A percentile compares a stretch with the other conserved stretches of the same genome.
Evolutionary conservation across 176 grass and related monocot genomes (phyloP).

Genomic region (Triticum timopheevii): DNA sequence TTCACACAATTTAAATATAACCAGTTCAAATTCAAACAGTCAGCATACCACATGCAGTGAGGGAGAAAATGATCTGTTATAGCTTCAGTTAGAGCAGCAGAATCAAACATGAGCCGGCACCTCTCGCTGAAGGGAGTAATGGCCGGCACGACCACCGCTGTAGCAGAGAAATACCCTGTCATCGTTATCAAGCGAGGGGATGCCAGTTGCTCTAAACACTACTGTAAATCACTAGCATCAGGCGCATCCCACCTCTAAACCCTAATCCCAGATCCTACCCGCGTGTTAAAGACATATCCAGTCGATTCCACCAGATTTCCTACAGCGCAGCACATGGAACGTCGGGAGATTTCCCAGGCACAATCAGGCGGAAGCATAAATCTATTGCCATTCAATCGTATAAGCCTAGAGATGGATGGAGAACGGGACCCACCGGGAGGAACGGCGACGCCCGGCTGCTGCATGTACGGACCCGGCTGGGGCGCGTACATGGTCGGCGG

Average conservation of each 20-base stretch:
- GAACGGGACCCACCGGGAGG: slow-evolving; percentile 51
- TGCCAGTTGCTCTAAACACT: slow-evolving; percentile 53
- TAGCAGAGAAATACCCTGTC: slow-evolving; percentile 68
- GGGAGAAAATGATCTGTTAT: slow-evolving; percentile 53
- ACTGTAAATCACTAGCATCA: slow-evolving; percentile 31
- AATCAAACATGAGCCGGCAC: slow-evolving; percentile 51
- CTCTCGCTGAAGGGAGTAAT: slow-evolving; percentile 44
- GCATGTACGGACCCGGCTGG: slow-evolving; percentile 38
- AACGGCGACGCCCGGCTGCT: slow-evolving; percentile 32
- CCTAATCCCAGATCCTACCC: not conserved
- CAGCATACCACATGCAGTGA: slow-evolving; percentile 62
- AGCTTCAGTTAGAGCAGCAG: slow-evolving; percentile 58
- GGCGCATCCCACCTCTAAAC: slow-evolving; percentile 3
- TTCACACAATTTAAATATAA: slow-evolving; percentile 47
- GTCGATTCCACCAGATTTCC: slow-evolving; percentile 16
- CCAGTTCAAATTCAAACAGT: slow-evolving; percentile 58
- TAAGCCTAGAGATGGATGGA: slow-evolving; percentile 1
- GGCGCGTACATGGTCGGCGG: slow-evolving; percentile 45
- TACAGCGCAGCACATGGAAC: slow-evolving; percentile 16
- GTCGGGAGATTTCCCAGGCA: not conserved
- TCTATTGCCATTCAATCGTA: not conserved
- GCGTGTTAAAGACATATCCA: slow-evolving; percentile 16
- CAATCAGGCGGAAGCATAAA: not conserved
- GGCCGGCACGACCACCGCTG: slow-evolving; percentile 49
- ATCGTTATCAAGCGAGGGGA: slow-evolving; percentile 61